phyloP scores from a whole-genome alignment of 768 basidiomycete genomes.

The Pseudohyphozyma bogoriensis region DNA sequence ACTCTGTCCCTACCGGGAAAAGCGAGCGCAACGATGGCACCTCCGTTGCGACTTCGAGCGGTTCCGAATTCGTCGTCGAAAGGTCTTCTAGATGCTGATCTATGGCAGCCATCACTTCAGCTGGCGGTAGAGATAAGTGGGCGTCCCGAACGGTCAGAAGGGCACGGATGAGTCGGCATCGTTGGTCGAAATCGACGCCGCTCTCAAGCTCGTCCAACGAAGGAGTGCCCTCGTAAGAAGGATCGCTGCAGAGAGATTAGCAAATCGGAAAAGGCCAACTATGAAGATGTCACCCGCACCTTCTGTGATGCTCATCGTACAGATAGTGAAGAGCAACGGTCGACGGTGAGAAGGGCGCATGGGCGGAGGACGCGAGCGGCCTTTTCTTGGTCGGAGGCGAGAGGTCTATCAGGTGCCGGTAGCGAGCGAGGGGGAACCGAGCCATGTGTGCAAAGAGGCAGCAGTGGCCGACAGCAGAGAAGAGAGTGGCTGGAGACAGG shows the following conservation, averaged over 20 bases:
- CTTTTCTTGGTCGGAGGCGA: background rate
- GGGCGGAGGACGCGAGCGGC: background rate
- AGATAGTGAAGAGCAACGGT: background rate
- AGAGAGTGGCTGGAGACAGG: too few species aligned
- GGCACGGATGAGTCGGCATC: background rate
- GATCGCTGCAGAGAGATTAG: background rate
- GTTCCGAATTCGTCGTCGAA: too few species aligned
- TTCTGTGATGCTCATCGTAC: background rate
- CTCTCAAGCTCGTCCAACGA: background rate
- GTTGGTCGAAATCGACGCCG: background rate
- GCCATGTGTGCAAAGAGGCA: too few species aligned
- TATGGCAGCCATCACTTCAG: too few species aligned
- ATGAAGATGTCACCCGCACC: background rate
- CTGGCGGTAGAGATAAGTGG: background rate
- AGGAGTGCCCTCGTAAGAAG: background rate
- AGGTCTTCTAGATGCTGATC: too few species aligned
- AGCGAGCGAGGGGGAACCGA: too few species aligned
- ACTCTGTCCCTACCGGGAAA: too few species aligned
- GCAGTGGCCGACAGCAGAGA: too few species aligned
- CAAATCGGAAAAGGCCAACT: background rate
- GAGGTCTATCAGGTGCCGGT: slow-evolving; percentile 3
- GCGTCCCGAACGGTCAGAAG: slow-evolving; percentile 1
- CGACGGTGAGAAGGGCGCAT: background rate
- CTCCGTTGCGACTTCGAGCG: too few species aligned
- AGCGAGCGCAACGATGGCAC: too few species aligned